These are phyloP conservation scores for Tolypocladium sp. DNA, from an alignment of 2,329 filamentous ascomycete species.

Conservation along the genomic window DNA sequence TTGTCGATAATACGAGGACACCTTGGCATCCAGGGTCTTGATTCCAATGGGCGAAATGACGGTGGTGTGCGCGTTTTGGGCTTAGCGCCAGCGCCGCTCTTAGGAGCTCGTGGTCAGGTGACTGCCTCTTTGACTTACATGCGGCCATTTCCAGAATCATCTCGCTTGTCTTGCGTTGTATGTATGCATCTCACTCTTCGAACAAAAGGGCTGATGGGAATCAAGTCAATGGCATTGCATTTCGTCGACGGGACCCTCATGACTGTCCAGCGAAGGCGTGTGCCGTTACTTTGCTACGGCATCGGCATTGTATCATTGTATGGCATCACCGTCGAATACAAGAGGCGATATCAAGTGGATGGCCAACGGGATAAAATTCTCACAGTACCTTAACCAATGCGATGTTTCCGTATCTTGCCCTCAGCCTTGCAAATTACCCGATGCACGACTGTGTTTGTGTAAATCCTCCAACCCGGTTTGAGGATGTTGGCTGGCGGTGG, in stretches of 20 bases:
- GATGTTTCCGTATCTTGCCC: too few species aligned
- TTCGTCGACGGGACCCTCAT: background rate
- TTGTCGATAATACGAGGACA: conserved; percentile 5
- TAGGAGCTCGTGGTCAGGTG: background rate
- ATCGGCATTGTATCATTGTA: too few species aligned
- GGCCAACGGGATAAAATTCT: too few species aligned
- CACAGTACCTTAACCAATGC: too few species aligned
- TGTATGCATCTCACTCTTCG: background rate
- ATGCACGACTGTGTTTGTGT: too few species aligned
- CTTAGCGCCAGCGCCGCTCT: conserved; percentile 3
- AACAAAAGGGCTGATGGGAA: background rate
- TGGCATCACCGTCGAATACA: too few species aligned
- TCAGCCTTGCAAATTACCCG: too few species aligned
- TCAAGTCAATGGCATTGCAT: background rate
- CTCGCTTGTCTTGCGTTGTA: background rate
- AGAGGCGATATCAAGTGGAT: too few species aligned
- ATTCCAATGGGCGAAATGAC: background rate
- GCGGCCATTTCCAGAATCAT: background rate
- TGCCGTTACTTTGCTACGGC: too few species aligned
- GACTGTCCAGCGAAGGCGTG: background rate
- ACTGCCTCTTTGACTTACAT: background rate
- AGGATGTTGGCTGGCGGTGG: background rate
- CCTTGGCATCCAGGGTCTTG: conserved; percentile 5
- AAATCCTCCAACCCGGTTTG: too few species aligned
- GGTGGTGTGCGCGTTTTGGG: conserved; percentile 1